phyloP scores from a whole-genome alignment of 2,329 filamentous ascomycete genomes.

The Pseudonectria buxi region DNA sequence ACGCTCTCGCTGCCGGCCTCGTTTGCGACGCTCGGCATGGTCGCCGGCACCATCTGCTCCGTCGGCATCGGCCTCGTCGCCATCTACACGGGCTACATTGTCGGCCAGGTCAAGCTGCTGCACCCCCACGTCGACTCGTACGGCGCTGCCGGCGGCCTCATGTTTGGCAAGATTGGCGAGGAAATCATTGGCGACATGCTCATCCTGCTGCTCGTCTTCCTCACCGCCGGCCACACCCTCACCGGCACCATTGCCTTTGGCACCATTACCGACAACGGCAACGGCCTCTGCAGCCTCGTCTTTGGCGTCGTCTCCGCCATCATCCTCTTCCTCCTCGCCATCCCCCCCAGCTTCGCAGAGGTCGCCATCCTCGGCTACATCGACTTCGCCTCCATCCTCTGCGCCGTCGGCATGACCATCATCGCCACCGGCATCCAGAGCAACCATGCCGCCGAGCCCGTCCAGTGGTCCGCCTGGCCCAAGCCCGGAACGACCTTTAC shows the following conservation, averaged over 20 bases:
- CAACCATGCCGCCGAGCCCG: slow-evolving; percentile 3
- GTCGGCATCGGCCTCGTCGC: slow-evolving; percentile 29
- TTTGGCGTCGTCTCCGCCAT: slow-evolving; percentile 32
- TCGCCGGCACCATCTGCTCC: slow-evolving; percentile 29
- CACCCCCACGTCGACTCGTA: slow-evolving; percentile 52
- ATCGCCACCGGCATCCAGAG: slow-evolving; percentile 46
- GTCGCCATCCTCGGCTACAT: slow-evolving; percentile 28
- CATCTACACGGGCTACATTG: slow-evolving; percentile 33
- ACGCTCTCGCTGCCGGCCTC: slow-evolving; percentile 13
- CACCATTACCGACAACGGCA: slow-evolving; percentile 48
- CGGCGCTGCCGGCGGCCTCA: slow-evolving; percentile 54
- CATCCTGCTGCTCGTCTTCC: slow-evolving; percentile 55
- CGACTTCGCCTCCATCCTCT: slow-evolving; percentile 24
- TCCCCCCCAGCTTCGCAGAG: slow-evolving; percentile 34
- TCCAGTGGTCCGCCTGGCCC: slow-evolving; percentile 30
- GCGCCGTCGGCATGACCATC: slow-evolving; percentile 56
- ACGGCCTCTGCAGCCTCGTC: slow-evolving; percentile 34
- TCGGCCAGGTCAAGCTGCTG: slow-evolving; percentile 34
- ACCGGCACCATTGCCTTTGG: slow-evolving; percentile 60
- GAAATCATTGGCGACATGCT: slow-evolving; percentile 52
- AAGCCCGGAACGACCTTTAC: slow-evolving; percentile 35
- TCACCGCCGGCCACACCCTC: slow-evolving; percentile 58
- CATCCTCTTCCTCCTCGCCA: slow-evolving; percentile 30
- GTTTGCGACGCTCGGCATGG: slow-evolving; percentile 14
- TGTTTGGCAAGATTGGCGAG: slow-evolving; percentile 49